Evolutionary conservation across 2,329 filamentous ascomycete species (phyloP).

Genomic region (Aspergillus fumigatus): DNA sequence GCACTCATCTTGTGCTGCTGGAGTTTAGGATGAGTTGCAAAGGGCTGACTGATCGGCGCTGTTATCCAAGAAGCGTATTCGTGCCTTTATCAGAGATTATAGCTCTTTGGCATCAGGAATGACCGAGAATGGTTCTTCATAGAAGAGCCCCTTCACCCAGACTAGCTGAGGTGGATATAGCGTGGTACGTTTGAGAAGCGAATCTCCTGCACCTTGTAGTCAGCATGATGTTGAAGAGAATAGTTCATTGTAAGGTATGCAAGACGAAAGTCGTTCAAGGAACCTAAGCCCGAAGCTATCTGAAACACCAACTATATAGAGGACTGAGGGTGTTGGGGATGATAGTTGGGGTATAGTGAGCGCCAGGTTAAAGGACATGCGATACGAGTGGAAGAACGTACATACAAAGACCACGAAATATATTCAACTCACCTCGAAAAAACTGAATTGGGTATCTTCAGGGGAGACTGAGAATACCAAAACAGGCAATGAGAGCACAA

Average conservation of each 20-base stretch:
- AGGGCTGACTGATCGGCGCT: neutral
- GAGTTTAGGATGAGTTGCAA: neutral
- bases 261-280: neutral
- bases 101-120: neutral
- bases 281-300: neutral
- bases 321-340: neutral
- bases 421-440: neutral
- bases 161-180: neutral
- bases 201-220: neutral
- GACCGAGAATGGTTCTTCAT: neutral
- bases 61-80: neutral
- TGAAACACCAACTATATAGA: neutral
- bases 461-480: neutral
- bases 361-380: neutral
- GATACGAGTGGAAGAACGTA: neutral
- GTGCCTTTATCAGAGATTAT: neutral
- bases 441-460: neutral
- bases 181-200: neutral
- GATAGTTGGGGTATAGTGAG: neutral
- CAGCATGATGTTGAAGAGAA: neutral
- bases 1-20: constrained; percentile 15
- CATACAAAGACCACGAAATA: neutral
- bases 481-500: neutral
- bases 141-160: neutral
- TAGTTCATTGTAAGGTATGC: neutral